A percentile compares a stretch with the other conserved stretches of the same genome.
These are phyloP conservation scores for Macrolepiota albuminosa DNA, from an alignment of 768 basidiomycete genomes.

Conservation along the genomic window DNA sequence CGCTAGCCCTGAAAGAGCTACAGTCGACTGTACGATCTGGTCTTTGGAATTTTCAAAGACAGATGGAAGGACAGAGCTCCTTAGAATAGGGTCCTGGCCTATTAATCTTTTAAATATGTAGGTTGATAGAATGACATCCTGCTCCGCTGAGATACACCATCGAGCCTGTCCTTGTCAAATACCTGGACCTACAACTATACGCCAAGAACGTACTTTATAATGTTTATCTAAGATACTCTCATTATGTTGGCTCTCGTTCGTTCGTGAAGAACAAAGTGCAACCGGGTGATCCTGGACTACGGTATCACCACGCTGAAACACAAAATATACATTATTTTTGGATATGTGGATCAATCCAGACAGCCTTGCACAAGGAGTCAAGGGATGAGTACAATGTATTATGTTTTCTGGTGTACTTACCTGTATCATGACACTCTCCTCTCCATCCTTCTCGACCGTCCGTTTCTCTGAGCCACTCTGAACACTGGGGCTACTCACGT, in stretches of 20 bases:
- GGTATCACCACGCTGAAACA: background rate
- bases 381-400: background rate
- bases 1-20: too few species aligned
- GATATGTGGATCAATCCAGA: conserved; percentile 37
- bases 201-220: background rate
- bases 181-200: background rate
- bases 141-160: background rate
- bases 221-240: background rate
- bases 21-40: too few species aligned
- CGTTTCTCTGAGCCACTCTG: conserved; percentile 39
- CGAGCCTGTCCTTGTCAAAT: background rate
- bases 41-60: too few species aligned
- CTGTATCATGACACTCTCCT: conserved; percentile 45
- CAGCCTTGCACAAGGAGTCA: conserved; percentile 27
- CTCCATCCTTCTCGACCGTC: conserved; percentile 47
- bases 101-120: too few species aligned
- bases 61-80: too few species aligned
- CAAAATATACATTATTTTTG: conserved; percentile 9
- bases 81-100: too few species aligned
- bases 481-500: conserved; percentile 64
- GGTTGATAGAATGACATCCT: too few species aligned
- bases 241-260: background rate
- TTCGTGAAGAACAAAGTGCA: background rate
- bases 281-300: too few species aligned
- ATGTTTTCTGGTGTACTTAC: conserved; percentile 28